A percentile compares a stretch with the other conserved stretches of the same genome.
phyloP scores from a whole-genome alignment of 139 green algal species.

The Picochlorum costavermella region DNA sequence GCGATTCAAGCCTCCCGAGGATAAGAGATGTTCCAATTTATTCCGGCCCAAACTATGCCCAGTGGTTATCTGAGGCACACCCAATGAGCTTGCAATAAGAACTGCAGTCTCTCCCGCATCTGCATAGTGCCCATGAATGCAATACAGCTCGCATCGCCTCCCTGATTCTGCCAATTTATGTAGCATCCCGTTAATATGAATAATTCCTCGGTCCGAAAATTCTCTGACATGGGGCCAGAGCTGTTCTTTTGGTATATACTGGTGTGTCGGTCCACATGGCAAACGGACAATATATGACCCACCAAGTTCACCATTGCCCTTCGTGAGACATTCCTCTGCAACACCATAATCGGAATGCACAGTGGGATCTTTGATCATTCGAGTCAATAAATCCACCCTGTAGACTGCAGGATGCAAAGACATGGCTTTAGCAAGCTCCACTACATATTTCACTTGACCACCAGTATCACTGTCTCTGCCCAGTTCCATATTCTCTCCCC shows the following conservation, averaged over 20 bases:
- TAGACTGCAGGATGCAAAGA: constrained; percentile 75
- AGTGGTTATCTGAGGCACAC: constrained; percentile 85
- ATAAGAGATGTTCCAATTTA: constrained; percentile 89
- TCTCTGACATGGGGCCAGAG: constrained; percentile 89
- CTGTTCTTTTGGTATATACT: constrained; percentile 80
- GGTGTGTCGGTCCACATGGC: constrained; percentile 51
- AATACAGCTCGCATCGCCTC: constrained; percentile 56
- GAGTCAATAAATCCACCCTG: constrained; percentile 89
- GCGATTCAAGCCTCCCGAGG: constrained; percentile 57
- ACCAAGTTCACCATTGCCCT: constrained; percentile 33
- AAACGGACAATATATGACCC: constrained; percentile 88
- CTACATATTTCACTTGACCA: constrained; percentile 85
- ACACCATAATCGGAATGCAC: constrained; percentile 64
- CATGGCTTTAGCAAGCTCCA: constrained; percentile 84
- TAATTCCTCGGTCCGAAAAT: constrained; percentile 77
- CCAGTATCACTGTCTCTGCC: constrained; percentile 86
- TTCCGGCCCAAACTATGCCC: constrained; percentile 88
- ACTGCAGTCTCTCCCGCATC: constrained; percentile 71
- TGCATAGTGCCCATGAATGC: constrained; percentile 76
- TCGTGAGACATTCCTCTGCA: constrained; percentile 64
- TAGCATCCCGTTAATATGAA: constrained; percentile 50
- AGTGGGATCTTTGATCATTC: constrained; percentile 55
- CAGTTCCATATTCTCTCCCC: constrained; percentile 87
- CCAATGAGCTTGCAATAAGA: constrained; percentile 63
- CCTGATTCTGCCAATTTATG: constrained; percentile 39